phyloP scores from a whole-genome alignment of 805 yeast species.

The Metschnikowia santaceciliae region DNA sequence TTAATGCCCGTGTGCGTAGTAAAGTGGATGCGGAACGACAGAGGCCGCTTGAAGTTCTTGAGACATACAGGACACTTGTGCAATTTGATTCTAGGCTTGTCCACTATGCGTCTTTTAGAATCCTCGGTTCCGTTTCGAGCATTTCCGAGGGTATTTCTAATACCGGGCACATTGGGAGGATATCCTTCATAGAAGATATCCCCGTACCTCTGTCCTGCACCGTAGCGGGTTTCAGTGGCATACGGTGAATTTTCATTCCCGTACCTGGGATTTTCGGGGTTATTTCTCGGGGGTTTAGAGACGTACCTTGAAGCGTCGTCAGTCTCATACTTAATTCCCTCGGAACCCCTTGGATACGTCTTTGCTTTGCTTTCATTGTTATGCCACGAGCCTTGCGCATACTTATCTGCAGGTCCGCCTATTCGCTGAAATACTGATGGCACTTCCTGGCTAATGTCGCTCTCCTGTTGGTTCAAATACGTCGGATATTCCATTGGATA shows the following conservation, averaged over 20 bases:
- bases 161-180: too few species aligned
- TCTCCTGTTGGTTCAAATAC: neutral
- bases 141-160: neutral
- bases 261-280: too few species aligned
- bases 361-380: too few species aligned
- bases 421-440: neutral
- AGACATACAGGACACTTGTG: constrained; percentile 51
- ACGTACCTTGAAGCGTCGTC: too few species aligned
- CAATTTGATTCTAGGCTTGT: neutral
- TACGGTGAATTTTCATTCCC: too few species aligned
- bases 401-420: neutral
- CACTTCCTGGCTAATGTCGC: neutral
- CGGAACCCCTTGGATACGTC: too few species aligned
- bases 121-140: neutral
- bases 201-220: too few species aligned
- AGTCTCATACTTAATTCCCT: too few species aligned
- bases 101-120: neutral
- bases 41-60: constrained; percentile 77
- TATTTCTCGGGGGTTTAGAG: too few species aligned
- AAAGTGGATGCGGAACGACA: constrained; percentile 74
- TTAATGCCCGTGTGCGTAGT: constrained; percentile 59
- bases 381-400: neutral
- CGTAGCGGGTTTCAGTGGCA: too few species aligned
- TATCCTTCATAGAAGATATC: too few species aligned
- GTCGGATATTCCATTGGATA: neutral